These are phyloP conservation scores for Chytriomyces confervae DNA, from an alignment of 192 early-diverging fungal species.

Conservation along the genomic window DNA sequence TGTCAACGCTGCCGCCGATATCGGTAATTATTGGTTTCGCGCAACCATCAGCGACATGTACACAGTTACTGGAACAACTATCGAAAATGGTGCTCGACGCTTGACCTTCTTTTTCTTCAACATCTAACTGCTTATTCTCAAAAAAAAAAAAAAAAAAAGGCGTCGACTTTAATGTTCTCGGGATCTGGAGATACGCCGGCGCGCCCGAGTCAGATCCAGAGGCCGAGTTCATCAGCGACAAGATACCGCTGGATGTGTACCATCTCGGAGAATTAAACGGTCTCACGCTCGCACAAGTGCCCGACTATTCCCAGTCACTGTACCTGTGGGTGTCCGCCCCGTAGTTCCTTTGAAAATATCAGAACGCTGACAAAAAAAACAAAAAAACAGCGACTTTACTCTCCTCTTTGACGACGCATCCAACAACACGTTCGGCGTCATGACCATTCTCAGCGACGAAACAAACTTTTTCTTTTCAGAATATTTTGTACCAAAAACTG, in stretches of 20 bases:
- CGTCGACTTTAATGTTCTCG: not conserved
- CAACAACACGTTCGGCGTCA: not conserved
- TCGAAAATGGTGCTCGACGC: not conserved
- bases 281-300: not conserved
- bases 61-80: conserved; percentile 12
- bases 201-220: not conserved
- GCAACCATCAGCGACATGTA: conserved; percentile 30
- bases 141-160: not conserved
- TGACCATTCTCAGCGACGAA: conserved; percentile 5
- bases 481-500: conserved; percentile 1
- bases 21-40: conserved; percentile 21
- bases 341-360: not conserved
- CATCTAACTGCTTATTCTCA: not conserved
- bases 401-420: conserved; percentile 1
- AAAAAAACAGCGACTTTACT: not conserved
- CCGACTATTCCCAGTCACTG: not conserved
- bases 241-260: conserved; percentile 11
- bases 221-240: not conserved
- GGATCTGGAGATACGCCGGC: conserved; percentile 20
- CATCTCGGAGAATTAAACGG: conserved; percentile 30
- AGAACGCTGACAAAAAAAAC: no score
- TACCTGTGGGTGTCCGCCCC: conserved; percentile 6
- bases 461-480: conserved; percentile 13
- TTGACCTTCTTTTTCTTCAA: not conserved
- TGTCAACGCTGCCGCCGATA: not conserved